A percentile compares a stretch with the other conserved stretches of the same genome.
phyloP scores from a whole-genome alignment of 202 grass and related monocot species.

The Saccharum hybrid region DNA sequence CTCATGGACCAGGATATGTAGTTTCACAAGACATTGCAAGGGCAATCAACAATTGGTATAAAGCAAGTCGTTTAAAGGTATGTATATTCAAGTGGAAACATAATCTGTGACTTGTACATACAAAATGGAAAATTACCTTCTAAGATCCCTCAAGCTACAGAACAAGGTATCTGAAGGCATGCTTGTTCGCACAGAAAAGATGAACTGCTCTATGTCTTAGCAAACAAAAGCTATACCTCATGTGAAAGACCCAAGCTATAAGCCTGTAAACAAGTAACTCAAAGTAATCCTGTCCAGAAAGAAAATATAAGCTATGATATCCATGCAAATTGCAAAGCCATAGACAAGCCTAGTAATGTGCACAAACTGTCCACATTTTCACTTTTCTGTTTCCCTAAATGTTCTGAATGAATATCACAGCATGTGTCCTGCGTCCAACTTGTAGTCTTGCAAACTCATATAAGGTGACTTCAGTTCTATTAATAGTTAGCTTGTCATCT shows the following conservation, averaged over 20 bases:
- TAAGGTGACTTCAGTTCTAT: conserved; percentile 28
- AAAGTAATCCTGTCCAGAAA: conserved; percentile 23
- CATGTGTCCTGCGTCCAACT: not conserved
- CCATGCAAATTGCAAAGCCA: not conserved
- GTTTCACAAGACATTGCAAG: conserved; percentile 85
- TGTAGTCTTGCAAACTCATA: conserved; percentile 4
- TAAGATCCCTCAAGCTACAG: conserved; percentile 2
- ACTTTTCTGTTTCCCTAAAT: conserved; percentile 17
- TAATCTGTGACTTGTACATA: conserved; percentile 23
- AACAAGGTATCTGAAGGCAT: conserved; percentile 13
- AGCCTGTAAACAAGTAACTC: conserved; percentile 1
- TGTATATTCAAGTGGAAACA: conserved; percentile 14
- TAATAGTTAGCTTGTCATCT: conserved; percentile 21
- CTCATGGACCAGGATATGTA: conserved; percentile 95
- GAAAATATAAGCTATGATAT: not conserved
- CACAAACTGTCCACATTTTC: conserved; percentile 15
- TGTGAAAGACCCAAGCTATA: conserved; percentile 22
- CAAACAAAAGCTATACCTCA: conserved; percentile 28
- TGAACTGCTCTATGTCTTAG: not conserved
- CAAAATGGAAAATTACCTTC: conserved; percentile 29
- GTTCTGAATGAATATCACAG: not conserved
- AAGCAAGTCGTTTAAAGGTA: conserved; percentile 80
- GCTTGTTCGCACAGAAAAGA: conserved; percentile 17
- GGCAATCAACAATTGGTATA: conserved; percentile 61
- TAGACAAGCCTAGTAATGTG: not conserved